Conservation (phyloP, 1,284 basidiomycete species). For the Pascua sp. region DNA sequence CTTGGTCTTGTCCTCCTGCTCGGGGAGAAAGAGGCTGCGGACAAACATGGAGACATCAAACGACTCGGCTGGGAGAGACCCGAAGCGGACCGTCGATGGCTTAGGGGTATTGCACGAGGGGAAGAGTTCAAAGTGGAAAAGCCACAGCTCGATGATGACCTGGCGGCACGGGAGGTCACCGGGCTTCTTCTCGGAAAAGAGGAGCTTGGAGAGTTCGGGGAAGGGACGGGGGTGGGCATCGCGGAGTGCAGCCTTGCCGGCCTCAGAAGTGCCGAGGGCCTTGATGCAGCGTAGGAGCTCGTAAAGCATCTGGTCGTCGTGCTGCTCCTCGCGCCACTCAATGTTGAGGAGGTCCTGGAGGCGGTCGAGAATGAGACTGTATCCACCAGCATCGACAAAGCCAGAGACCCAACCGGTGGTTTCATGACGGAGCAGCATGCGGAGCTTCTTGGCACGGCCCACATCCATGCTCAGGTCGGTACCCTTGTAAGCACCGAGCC, state of each 20-base stretch:
- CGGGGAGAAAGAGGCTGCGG: conserved; percentile 41
- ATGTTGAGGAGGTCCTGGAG: conserved; percentile 90
- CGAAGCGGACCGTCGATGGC: neutral
- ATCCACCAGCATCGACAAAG: conserved; percentile 82
- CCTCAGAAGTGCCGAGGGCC: conserved; percentile 79
- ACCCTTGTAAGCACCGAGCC: conserved; percentile 33
- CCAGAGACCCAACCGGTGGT: conserved; percentile 82
- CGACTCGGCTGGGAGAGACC: neutral
- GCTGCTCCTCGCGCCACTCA: conserved; percentile 98
- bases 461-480: conserved; percentile 47
- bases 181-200: conserved; percentile 96
- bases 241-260: conserved; percentile 63
- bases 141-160: conserved; percentile 79
- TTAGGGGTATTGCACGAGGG: conserved; percentile 30
- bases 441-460: conserved; percentile 44
- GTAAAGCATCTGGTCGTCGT: conserved; percentile 89
- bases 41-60: conserved; percentile 31
- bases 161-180: conserved; percentile 87
- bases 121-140: conserved; percentile 79
- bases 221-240: conserved; percentile 82
- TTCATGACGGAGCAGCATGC: conserved; percentile 76
- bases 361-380: conserved; percentile 72
- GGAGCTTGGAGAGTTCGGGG: conserved; percentile 69
- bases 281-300: conserved; percentile 92
- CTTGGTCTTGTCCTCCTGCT: conserved; percentile 36